Conservation (phyloP, 768 basidiomycete species). For the Suillus subluteus region DNA sequence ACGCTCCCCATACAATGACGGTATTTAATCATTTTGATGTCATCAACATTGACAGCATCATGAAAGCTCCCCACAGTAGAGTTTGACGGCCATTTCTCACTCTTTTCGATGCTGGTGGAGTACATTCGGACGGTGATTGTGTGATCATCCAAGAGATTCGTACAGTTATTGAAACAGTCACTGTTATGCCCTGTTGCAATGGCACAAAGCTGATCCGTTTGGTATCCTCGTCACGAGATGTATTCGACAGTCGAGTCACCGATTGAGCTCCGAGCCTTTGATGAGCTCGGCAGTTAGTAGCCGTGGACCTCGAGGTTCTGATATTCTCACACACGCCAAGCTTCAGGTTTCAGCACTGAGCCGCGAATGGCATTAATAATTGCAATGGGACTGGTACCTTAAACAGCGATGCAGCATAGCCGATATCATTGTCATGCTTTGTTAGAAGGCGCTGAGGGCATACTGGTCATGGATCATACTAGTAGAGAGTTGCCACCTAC, state of each 20-base stretch:
- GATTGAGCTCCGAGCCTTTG: neutral
- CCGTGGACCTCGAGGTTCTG: neutral
- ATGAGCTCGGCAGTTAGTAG: constrained; percentile 1
- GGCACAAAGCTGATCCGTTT: neutral
- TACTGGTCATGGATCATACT: neutral
- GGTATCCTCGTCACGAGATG: neutral
- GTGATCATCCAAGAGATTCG: neutral
- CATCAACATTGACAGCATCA: neutral
- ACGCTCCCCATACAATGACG: neutral
- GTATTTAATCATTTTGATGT: neutral
- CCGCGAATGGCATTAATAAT: neutral
- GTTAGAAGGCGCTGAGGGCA: neutral
- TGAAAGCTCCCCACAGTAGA: neutral
- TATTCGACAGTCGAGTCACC: neutral
- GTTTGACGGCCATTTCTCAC: neutral
- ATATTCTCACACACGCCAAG: constrained; percentile 3
- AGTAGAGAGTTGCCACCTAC: neutral
- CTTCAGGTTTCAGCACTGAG: neutral
- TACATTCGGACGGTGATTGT: neutral
- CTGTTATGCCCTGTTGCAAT: neutral
- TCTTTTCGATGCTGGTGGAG: neutral
- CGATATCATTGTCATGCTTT: neutral
- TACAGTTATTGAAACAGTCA: neutral
- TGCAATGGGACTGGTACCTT: neutral
- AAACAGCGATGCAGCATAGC: neutral